These are phyloP conservation scores for Botrytis fabae DNA, from an alignment of 2,329 filamentous ascomycete species.

Conservation along the genomic window DNA sequence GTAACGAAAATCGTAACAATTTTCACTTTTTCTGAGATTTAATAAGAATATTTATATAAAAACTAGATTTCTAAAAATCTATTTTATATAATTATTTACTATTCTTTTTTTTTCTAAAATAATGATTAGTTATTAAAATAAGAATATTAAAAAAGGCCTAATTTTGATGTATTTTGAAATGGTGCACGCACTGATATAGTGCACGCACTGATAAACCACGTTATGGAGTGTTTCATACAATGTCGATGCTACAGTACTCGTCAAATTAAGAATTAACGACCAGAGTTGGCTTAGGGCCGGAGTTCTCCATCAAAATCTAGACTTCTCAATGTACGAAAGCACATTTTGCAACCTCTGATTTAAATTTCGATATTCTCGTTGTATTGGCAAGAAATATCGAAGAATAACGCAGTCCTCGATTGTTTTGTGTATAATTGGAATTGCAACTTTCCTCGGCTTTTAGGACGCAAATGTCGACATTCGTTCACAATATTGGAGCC, in stretches of 20 bases:
- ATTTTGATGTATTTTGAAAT: too few relatives aligned
- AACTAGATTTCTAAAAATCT: too few relatives aligned
- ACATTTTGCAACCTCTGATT: neutral
- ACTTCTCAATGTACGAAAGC: neutral
- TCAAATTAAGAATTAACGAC: neutral
- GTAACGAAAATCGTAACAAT: too few relatives aligned
- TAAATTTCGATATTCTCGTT: neutral
- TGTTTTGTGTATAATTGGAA: neutral
- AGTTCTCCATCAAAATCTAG: neutral
- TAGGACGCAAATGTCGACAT: neutral
- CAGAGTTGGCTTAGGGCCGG: neutral
- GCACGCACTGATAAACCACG: too few relatives aligned
- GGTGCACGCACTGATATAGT: too few relatives aligned
- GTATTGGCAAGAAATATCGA: neutral
- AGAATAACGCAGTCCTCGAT: neutral
- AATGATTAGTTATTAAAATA: too few relatives aligned
- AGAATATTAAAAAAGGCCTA: too few relatives aligned
- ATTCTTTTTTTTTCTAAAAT: too few relatives aligned
- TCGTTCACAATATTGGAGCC: neutral
- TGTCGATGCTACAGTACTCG: neutral
- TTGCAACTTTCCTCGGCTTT: neutral
- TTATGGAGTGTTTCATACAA: neutral
- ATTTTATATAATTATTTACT: too few relatives aligned
- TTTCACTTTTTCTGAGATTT: too few relatives aligned
- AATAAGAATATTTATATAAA: too few relatives aligned